Percentiles rank a stretch among this genome's conserved stretches.
Conservation (phyloP, 2,329 filamentous ascomycete genomes). For the Diaporthe destruens region DNA sequence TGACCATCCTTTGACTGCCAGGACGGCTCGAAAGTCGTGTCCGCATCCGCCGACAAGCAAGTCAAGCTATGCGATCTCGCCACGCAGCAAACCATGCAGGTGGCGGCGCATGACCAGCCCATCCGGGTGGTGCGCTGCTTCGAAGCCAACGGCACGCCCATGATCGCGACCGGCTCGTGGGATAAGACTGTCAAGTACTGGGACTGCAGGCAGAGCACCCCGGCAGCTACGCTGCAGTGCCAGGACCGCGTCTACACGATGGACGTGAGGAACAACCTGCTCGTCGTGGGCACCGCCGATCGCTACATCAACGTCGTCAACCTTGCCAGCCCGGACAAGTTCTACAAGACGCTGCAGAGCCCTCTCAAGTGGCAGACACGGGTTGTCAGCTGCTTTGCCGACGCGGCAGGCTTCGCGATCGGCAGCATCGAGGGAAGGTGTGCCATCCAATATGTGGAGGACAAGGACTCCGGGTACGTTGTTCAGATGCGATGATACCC, state of each 20-base stretch:
- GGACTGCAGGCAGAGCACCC: conserved; percentile 78
- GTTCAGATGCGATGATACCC: conserved; percentile 43
- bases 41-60: conserved; percentile 90
- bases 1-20: conserved; percentile 54
- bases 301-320: conserved; percentile 97
- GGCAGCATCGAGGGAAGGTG: conserved; percentile 97
- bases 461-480: conserved; percentile 83
- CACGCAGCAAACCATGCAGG: conserved; percentile 74
- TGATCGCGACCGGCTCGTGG: conserved; percentile 93
- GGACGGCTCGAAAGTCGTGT: conserved; percentile 92
- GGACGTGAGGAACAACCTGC: conserved; percentile 88
- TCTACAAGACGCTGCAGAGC: conserved; percentile 97
- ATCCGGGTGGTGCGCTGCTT: conserved; percentile 85
- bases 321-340: conserved; percentile 83
- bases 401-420: conserved; percentile 92
- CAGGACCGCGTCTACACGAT: conserved; percentile 90
- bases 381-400: conserved; percentile 93
- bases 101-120: conserved; percentile 87
- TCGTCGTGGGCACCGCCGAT: conserved; percentile 94
- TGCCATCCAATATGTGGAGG: conserved; percentile 98
- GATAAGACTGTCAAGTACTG: conserved; percentile 93
- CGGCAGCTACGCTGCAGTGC: conserved; percentile 74
- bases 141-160: conserved; percentile 77
- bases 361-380: conserved; percentile 98
- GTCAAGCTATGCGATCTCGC: conserved; percentile 88